Evolutionary conservation across 2,329 filamentous ascomycete species (phyloP).

Genomic region (Didymella keratinophila): DNA sequence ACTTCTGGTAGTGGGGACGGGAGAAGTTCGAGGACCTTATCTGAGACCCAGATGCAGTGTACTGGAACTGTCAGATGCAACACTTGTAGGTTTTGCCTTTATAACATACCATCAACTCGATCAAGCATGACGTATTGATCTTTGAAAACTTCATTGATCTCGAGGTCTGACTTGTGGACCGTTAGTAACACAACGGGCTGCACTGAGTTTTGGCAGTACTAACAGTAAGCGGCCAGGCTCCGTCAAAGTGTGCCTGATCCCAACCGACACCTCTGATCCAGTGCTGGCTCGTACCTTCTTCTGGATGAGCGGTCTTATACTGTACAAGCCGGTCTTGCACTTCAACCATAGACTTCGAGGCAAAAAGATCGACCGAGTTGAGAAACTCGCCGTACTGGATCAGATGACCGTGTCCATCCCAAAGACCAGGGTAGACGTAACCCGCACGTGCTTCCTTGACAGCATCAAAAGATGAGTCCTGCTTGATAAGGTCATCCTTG

Average conservation of each 20-base stretch:
- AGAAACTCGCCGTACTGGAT: conserved; percentile 72
- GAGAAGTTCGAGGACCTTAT: conserved; percentile 68
- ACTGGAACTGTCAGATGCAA: conserved; percentile 35
- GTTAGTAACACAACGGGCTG: conserved; percentile 4
- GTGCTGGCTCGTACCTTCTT: conserved; percentile 61
- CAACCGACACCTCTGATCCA: conserved; percentile 75
- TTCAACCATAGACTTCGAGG: conserved; percentile 62
- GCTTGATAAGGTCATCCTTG: conserved; percentile 28
- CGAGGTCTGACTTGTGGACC: conserved; percentile 62
- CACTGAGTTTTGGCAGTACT: background rate
- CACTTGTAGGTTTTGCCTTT: background rate
- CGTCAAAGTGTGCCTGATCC: conserved; percentile 72
- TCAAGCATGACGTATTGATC: conserved; percentile 73
- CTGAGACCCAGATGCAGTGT: conserved; percentile 74
- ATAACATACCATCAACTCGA: conserved; percentile 63
- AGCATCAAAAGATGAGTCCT: conserved; percentile 38
- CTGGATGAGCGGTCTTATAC: conserved; percentile 61
- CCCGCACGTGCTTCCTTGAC: conserved; percentile 53
- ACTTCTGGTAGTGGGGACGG: conserved; percentile 58
- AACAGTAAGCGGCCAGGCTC: conserved; percentile 63
- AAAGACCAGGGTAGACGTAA: conserved; percentile 71
- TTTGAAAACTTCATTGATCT: conserved; percentile 60
- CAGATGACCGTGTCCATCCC: conserved; percentile 75
- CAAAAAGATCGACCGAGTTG: conserved; percentile 71
- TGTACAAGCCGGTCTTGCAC: conserved; percentile 60